Base-by-base conservation (phyloP, 768 basidiomycete species). In the Rhizopogon rudus region DNA sequence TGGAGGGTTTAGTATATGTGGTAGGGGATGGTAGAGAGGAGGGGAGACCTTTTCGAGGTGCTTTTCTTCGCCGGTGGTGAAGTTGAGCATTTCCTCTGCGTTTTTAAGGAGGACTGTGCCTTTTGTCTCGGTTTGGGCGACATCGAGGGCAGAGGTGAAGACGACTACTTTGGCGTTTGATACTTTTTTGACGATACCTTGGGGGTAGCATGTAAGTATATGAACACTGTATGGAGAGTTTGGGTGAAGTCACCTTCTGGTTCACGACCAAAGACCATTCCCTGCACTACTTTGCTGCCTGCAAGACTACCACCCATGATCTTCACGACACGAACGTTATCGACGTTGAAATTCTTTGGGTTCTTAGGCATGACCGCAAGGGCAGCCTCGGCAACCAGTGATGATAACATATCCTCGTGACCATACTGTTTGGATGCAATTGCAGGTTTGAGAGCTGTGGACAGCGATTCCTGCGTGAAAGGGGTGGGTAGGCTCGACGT, bases 341-440 rank as follows among this genome's bases (percentile, higher is more conserved):
- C 97, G 29, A 98, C 94, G 71, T 97, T 98, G 82, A 98, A 99
- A 71, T 92, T 87, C 67, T 88, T 87, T 7, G 84, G 83, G 67
- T 91, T 91, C 1, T 78, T 68, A 4, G 93, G 92, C 94, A 98
- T 97, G 61, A 98, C 88, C 2, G 86, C 81, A 25, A 98, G 73
- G 0, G 93, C 91, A 1, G 97, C 97, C 65, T 98, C 95, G 8
- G 96, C 90, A 5, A 98, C 95, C 8, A 98, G 81, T 2, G 77
- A 69, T 2, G 94, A 78, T 0, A 98, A 81, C 41, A 79, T 76
- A 53, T 93, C 89, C 73, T 98, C 96, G 44, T 84, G 86, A 3
- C 96, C 96, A 51, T 98, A 98, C 68, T 99, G 97, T 71, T 99
- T 99, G 33, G 96, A 90, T 6, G 96, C 95, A 65, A 99, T 93